Base-by-base conservation (phyloP, 176 grass and related monocot genomes). In the Avena insularis region DNA sequence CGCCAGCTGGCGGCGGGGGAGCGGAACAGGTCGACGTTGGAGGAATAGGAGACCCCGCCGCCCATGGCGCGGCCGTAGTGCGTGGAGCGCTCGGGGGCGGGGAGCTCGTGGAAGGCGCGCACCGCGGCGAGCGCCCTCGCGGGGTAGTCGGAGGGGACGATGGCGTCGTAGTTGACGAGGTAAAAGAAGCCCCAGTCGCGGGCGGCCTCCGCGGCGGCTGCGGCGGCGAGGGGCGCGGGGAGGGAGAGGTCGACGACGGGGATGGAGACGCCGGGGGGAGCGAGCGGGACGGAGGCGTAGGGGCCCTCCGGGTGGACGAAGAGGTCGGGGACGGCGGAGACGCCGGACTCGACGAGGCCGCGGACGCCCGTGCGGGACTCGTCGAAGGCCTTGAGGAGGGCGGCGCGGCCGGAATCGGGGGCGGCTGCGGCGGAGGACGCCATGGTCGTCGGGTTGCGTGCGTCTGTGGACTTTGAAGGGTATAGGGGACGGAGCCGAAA, bases 1-100 rank as follows among this genome's bases (percentile, higher is more conserved):
- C 95, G 92, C 95, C 95, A 97, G 93, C 93, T 97, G 31, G 89
- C 91, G 55, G 95, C 95, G 21, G 80, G 33, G 61, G 95, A 88
- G 1, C 36, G 59, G 89, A 73, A 95, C 50, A 95, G 87, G 57
- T 97, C 95, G 0, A 93, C 79, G 84, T 97, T 97, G 76, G 95
- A 97, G 33, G 77, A 95, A 87, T 97, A 97, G 85, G 45, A 59
- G 65, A 95, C 85, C 46, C 95, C 91, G 63, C 80, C 82, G 43
- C 17, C 64, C 36, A 76, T 4, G 87, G 78, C 48, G 63, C 95
- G 95, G 82, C 92, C 80, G 83, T 97, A 95, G 84, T 91, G 83
- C 9, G 62, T 23, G 47, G 93, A 71, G 56, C 95, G 95, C 15
- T 91, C 95, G 47, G 89, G 8, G 49, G 87, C 57, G 0, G 87